phyloP scores from a whole-genome alignment of 2,329 filamentous ascomycete species.

The Clonostachys rhizophaga region DNA sequence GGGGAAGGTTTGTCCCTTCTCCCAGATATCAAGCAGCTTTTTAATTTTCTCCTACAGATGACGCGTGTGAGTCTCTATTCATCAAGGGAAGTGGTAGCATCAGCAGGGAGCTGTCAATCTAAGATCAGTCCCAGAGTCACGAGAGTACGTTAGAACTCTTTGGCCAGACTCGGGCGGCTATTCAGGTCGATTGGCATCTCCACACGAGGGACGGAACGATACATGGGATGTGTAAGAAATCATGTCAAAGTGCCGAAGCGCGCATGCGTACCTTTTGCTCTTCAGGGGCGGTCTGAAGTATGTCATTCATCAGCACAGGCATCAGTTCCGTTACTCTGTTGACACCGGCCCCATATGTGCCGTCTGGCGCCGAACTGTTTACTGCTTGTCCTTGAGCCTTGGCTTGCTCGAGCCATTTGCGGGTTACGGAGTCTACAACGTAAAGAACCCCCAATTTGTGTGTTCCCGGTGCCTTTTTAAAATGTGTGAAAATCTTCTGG shows the following conservation, averaged over 20 bases:
- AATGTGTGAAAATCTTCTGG: slow-evolving; percentile 94
- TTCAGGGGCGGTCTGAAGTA: slow-evolving; percentile 79
- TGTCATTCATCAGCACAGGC: slow-evolving; percentile 92
- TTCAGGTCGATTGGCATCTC: too few species aligned
- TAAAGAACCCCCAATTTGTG: slow-evolving; percentile 99
- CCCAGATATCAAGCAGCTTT: slow-evolving; percentile 97
- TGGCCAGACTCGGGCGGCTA: too few species aligned
- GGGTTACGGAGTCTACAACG: slow-evolving; percentile 99
- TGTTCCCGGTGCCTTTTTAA: slow-evolving; percentile 89
- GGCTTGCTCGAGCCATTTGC: slow-evolving; percentile 96
- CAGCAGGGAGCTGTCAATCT: too few species aligned
- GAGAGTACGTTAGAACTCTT: too few species aligned
- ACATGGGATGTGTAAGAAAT: slow-evolving; percentile 36
- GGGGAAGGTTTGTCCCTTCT: slow-evolving; percentile 90
- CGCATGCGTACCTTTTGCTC: slow-evolving; percentile 85
- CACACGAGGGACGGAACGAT: neutral
- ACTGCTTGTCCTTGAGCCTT: slow-evolving; percentile 79
- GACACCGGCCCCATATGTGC: slow-evolving; percentile 91
- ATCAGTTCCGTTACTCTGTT: slow-evolving; percentile 95
- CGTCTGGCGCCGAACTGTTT: slow-evolving; percentile 77
- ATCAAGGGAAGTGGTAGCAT: too few species aligned
- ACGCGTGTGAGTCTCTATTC: neutral
- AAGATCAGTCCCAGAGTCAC: too few species aligned
- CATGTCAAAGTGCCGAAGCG: neutral
- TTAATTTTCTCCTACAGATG: slow-evolving; percentile 78